Conservation (phyloP, 1,139 yeast genomes). For the Suhomyces ambrosiae region DNA sequence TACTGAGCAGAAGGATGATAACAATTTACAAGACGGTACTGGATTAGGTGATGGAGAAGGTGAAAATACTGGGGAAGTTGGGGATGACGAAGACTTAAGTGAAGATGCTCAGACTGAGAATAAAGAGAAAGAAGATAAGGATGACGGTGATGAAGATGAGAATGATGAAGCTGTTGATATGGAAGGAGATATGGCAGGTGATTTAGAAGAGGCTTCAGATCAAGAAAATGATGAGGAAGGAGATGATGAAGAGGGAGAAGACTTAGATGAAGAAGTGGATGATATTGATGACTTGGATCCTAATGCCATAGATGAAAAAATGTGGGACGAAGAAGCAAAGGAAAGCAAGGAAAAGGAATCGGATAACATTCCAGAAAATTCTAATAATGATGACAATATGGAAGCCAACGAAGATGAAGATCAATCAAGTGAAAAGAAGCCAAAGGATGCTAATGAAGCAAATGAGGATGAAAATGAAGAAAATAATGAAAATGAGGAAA, state of each 20-base stretch:
- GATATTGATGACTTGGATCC: constrained; percentile 91
- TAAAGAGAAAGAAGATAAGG: constrained; percentile 69
- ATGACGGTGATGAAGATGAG: constrained; percentile 59
- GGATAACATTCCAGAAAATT: constrained; percentile 63
- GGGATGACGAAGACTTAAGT: constrained; percentile 86
- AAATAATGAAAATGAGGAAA: constrained; percentile 29
- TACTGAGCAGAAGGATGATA: constrained; percentile 61
- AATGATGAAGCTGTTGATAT: constrained; percentile 87
- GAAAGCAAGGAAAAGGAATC: constrained; percentile 77
- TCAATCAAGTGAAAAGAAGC: constrained; percentile 35
- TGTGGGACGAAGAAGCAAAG: constrained; percentile 96
- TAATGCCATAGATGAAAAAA: constrained; percentile 93
- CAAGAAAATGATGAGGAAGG: constrained; percentile 64
- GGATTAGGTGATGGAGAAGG: constrained; percentile 98
- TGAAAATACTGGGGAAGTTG: constrained; percentile 80
- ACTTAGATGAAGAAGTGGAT: constrained; percentile 86
- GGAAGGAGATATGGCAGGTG: constrained; percentile 97
- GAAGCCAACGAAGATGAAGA: constrained; percentile 62
- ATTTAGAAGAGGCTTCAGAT: constrained; percentile 76
- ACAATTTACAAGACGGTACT: constrained; percentile 81
- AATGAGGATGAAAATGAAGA: constrained; percentile 43
- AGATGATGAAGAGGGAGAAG: constrained; percentile 55
- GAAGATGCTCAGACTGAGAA: constrained; percentile 89
- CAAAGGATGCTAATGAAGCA: constrained; percentile 13
- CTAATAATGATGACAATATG: constrained; percentile 57